phyloP scores from a whole-genome alignment of 176 grass and related monocot genomes.

The Aegilops tauschii region DNA sequence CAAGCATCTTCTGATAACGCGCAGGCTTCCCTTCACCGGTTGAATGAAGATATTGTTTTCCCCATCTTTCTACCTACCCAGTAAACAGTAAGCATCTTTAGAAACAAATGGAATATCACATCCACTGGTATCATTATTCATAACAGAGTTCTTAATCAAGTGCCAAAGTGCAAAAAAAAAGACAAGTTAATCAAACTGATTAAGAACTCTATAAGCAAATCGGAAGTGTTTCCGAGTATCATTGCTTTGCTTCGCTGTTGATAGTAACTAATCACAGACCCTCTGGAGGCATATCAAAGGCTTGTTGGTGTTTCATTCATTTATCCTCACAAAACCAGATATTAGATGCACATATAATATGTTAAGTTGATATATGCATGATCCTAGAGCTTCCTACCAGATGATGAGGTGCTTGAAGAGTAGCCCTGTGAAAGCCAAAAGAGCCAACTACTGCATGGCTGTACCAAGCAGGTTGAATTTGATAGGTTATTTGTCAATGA shows the following conservation, averaged over 20 bases:
- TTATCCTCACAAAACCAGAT: background rate
- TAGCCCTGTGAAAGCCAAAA: background rate
- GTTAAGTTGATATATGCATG: background rate
- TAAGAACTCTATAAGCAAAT: background rate
- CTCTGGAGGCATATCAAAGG: background rate
- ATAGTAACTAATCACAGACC: background rate
- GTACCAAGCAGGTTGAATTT: background rate
- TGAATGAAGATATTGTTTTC: slow-evolving; percentile 76
- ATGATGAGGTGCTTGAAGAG: background rate
- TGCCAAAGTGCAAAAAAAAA: background rate
- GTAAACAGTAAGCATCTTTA: slow-evolving; percentile 1
- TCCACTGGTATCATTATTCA: background rate
- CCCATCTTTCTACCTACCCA: slow-evolving; percentile 83
- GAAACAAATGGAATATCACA: background rate
- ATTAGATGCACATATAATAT: background rate
- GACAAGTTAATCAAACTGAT: background rate
- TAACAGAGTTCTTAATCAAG: background rate
- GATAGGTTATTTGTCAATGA: background rate
- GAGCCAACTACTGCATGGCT: background rate
- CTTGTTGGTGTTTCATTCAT: background rate
- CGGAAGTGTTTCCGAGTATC: background rate
- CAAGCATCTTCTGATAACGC: slow-evolving; percentile 77
- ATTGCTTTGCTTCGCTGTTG: background rate
- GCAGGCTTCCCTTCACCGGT: slow-evolving; percentile 78
- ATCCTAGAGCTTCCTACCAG: background rate